Conservation (phyloP, 345 rosid species). For the Eucalyptus regnans region DNA sequence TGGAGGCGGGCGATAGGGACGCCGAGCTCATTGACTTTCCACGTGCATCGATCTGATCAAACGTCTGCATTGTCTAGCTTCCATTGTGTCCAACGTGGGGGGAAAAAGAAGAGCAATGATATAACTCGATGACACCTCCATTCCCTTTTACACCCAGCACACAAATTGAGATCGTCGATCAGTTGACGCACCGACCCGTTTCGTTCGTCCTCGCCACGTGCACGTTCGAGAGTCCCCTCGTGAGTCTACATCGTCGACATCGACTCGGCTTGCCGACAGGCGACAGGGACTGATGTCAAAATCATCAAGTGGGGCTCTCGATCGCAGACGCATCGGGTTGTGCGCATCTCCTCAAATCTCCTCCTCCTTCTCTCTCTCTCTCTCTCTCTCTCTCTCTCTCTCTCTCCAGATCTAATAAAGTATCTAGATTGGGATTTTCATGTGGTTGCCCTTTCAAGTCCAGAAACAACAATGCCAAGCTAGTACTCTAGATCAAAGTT, state of each 20-base stretch:
- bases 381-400: neutral
- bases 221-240: neutral
- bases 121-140: neutral
- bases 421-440: neutral
- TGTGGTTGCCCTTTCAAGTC: neutral
- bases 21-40: neutral
- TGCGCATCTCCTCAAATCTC: neutral
- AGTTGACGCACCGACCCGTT: neutral
- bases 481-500: neutral
- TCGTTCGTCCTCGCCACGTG: neutral
- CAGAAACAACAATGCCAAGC: neutral
- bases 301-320: constrained; percentile 2
- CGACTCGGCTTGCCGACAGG: constrained; percentile 13
- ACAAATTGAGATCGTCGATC: neutral
- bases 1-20: neutral
- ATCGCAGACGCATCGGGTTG: neutral
- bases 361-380: neutral
- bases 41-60: neutral
- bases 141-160: neutral
- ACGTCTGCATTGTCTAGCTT: neutral
- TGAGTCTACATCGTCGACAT: neutral
- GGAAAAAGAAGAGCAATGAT: too few species aligned
- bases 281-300: constrained; percentile 45
- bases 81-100: neutral
- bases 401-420: neutral